Evolutionary conservation across 345 rosid genomes (phyloP).

Genomic region (Litchi chinensis): DNA sequence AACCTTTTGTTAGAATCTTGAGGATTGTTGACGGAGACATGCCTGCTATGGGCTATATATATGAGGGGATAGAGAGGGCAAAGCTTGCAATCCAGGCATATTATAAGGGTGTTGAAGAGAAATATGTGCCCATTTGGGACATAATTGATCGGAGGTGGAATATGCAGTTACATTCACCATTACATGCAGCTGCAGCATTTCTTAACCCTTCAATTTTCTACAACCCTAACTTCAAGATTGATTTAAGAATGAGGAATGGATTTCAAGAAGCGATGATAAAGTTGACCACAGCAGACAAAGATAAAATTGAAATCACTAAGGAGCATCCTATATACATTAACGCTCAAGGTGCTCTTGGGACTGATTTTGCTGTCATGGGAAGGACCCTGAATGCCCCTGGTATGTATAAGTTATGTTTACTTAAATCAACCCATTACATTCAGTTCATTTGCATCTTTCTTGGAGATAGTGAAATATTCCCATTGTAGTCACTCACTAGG

Average conservation of each 20-base stretch:
- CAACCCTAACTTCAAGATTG: constrained; percentile 51
- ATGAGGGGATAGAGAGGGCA: constrained; percentile 54
- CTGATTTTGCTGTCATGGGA: constrained; percentile 65
- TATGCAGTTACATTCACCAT: constrained; percentile 44
- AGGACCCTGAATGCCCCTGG: constrained; percentile 66
- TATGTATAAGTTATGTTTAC: constrained; percentile 21
- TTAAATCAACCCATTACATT: background rate
- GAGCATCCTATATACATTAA: constrained; percentile 56
- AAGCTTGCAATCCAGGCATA: constrained; percentile 42
- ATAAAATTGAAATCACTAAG: constrained; percentile 50
- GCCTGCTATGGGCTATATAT: constrained; percentile 48
- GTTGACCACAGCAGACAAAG: constrained; percentile 49
- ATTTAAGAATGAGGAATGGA: constrained; percentile 57
- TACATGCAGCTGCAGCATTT: constrained; percentile 57
- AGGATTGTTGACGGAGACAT: constrained; percentile 52
- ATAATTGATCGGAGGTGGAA: constrained; percentile 51
- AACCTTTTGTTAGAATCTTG: constrained; percentile 43
- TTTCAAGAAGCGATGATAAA: constrained; percentile 70
- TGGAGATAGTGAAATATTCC: background rate
- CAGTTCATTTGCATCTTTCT: background rate
- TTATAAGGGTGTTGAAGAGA: constrained; percentile 46
- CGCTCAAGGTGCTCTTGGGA: constrained; percentile 62
- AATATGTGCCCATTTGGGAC: constrained; percentile 46
- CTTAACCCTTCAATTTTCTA: constrained; percentile 65
- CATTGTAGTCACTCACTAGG: background rate